These are phyloP conservation scores for Tuber umbilicatum DNA, from an alignment of 495 filamentous ascomycete species.

Conservation along the genomic window DNA sequence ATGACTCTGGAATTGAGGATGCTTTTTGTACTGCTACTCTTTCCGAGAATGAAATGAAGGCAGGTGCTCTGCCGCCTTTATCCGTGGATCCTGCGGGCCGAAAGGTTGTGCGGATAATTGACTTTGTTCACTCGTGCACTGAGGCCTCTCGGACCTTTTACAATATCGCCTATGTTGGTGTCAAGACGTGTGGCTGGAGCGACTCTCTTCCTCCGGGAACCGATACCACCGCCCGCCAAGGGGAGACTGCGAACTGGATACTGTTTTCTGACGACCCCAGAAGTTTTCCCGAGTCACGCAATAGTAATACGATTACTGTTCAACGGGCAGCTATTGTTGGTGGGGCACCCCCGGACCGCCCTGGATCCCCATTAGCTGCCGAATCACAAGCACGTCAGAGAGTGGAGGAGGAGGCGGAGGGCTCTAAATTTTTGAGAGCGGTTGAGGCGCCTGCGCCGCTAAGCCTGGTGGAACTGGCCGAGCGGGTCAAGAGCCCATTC, in stretches of 20 bases:
- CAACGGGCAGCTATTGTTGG: conserved; percentile 31
- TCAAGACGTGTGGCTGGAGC: conserved; percentile 35
- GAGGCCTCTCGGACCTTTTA: conserved; percentile 29
- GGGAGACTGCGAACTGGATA: conserved; percentile 33
- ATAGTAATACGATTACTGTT: conserved; percentile 22
- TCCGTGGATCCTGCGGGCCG: conserved; percentile 28
- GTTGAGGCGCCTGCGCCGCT: conserved; percentile 17
- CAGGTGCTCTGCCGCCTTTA: conserved; percentile 20
- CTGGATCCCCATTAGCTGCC: conserved; percentile 10
- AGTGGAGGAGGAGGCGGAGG: conserved; percentile 18
- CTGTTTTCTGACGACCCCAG: conserved; percentile 35
- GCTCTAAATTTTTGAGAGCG: conserved; percentile 6
- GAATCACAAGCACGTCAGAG: conserved; percentile 16
- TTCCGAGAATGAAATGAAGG: conserved; percentile 18
- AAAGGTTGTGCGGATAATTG: conserved; percentile 30
- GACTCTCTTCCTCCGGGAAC: conserved; percentile 29
- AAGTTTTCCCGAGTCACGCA: conserved; percentile 26
- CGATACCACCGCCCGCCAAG: conserved; percentile 22
- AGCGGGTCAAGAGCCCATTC: conserved; percentile 23
- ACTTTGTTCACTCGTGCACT: conserved; percentile 38
- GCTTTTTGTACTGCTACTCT: conserved; percentile 19
- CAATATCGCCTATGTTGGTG: conserved; percentile 29
- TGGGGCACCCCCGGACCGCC: conserved; percentile 18
- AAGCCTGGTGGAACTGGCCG: conserved; percentile 22
- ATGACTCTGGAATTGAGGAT: conserved; percentile 14